Percentiles rank a stretch among this genome's conserved stretches.
Evolutionary conservation across 257 asterid genomes (phyloP).

Genomic region (Nicotiana noctiflora): DNA sequence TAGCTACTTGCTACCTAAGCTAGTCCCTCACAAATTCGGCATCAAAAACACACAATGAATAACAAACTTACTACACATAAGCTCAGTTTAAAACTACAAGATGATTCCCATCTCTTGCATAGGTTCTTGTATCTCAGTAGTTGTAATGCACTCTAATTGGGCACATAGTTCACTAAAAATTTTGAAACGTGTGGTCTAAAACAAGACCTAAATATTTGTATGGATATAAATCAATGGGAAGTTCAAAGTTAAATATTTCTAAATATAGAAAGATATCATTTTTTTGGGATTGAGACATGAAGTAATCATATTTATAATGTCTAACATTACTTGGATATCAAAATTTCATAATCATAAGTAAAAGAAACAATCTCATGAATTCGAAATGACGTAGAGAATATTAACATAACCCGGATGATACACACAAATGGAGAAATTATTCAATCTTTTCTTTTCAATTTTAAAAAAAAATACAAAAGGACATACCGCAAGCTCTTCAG

Average conservation of each 20-base stretch:
- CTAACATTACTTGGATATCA: not conserved
- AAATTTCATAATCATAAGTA: not conserved
- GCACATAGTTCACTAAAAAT: too few species aligned
- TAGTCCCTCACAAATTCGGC: not conserved
- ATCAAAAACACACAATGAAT: not conserved
- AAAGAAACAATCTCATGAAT: not conserved
- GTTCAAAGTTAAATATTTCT: too few species aligned
- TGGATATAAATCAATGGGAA: too few species aligned
- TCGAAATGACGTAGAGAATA: not conserved
- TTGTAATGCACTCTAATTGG: too few species aligned
- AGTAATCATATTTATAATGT: too few species aligned
- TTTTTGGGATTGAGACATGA: too few species aligned
- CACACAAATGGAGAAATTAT: not conserved
- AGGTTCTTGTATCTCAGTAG: not conserved
- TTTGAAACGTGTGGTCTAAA: too few species aligned
- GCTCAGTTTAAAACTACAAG: not conserved
- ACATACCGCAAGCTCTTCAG: conserved; percentile 92
- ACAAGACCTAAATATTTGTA: too few species aligned
- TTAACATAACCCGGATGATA: not conserved
- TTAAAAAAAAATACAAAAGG: not conserved
- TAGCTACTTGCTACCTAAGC: not conserved
- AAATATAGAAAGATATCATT: too few species aligned
- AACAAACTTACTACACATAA: not conserved
- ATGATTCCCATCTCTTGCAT: not conserved
- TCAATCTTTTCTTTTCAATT: not conserved